These are phyloP conservation scores for Nemania diffusa DNA, from an alignment of 2,329 filamentous ascomycete genomes.

Conservation along the genomic window DNA sequence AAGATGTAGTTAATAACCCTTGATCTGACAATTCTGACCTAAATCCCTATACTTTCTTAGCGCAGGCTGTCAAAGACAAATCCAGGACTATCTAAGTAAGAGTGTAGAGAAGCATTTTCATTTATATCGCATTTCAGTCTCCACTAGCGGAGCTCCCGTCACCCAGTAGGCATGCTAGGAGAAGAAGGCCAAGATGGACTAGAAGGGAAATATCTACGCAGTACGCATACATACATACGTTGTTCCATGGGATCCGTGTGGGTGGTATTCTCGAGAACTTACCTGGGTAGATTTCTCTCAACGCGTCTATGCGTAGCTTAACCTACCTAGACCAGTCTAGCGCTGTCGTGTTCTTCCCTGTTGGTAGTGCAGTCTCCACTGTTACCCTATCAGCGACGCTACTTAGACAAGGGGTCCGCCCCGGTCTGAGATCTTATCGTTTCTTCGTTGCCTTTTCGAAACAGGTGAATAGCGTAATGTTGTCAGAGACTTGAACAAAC, in stretches of 20 bases:
- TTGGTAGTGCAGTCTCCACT: constrained; percentile 5
- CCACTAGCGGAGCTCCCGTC: not conserved
- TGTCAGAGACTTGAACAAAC: not conserved
- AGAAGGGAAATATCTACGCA: not conserved
- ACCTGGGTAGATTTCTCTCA: not conserved
- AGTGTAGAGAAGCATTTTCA: not conserved
- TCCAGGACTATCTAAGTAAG: not conserved
- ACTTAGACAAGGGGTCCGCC: not conserved
- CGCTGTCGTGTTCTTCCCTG: constrained; percentile 1
- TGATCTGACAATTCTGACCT: not conserved
- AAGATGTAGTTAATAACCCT: not conserved
- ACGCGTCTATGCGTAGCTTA: not conserved
- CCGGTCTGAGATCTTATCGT: constrained; percentile 5
- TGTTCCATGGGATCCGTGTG: not conserved
- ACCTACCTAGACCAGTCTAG: constrained; percentile 13
- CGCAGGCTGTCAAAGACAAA: not conserved
- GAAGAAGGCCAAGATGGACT: not conserved
- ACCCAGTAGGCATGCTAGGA: too few relatives aligned
- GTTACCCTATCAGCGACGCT: constrained; percentile 24
- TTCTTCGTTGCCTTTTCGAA: not conserved
- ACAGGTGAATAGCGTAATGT: not conserved
- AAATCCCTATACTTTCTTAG: not conserved
- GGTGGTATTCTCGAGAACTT: constrained; percentile 1
- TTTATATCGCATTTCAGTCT: not conserved
- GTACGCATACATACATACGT: not conserved